Base-by-base conservation (phyloP, 1,139 yeast species). In the Taphrina wiesneri region DNA sequence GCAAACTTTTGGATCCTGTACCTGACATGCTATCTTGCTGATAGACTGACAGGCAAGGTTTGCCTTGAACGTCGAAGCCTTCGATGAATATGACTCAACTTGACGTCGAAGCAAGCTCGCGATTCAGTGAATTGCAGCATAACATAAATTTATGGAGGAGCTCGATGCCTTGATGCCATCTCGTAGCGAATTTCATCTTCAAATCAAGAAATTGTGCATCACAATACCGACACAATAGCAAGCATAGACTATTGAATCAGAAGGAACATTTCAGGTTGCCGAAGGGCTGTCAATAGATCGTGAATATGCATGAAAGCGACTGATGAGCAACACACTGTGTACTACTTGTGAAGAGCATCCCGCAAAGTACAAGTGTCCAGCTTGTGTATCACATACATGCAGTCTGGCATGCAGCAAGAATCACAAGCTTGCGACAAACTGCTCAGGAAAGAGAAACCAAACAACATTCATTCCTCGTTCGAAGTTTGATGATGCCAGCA, bases 321-420 rank as follows among this genome's bases (percentile, higher is more conserved):
- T n/a, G 43, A 45, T 45, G 49, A 45, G 49, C 28, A 9, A 5
- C 25, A 45, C n/a, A 7, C 28, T 45, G 9, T 62, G 65, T 17
- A 39, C 57, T 7, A 28, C 45, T 36, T 62, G 65, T 17, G 23
- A 30, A 5, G 32, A 7, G 21, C 54, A 26, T 6, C 53, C 52
- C 19, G 60, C 80, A 67, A 88, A 86, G 73, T 92, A 92, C 74
- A 85, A 82, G n/a, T 92, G 98, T 74, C 97, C 98, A 0, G 86
- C 88, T 11, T 92, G 98, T 74, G 78, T 77, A 7, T 75, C 79
- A 17, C 80, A 78, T 67, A 87, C 95, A 0, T 92, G 98, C 74
- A 85, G 89, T 0, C 74, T 88, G 15, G 80, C 73, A 3, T 92
- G 97, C 76, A 89, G 88, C 26, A 84, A 83, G 69, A 74, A 80